Evolutionary conservation across 192 early-diverging fungal species (phyloP), one percentile per base, ranked within the genome.

Genomic region (Gryganskiella cystojenkinii): DNA sequence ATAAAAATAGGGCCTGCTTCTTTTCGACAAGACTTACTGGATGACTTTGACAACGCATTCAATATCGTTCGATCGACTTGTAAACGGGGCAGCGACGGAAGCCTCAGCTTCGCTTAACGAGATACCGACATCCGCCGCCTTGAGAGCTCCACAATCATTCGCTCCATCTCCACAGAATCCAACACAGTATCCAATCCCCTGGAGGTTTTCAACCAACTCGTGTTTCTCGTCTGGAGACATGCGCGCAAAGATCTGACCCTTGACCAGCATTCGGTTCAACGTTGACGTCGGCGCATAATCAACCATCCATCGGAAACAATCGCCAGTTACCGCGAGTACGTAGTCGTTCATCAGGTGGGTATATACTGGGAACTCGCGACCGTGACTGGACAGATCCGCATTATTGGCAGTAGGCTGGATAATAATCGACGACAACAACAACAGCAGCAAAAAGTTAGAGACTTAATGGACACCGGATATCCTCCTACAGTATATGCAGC

Each of bases 221-320:
- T 95, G 94, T 64, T 99, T 99, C 74, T 98, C 95, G 69, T 99
- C 98, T 2, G 98, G 98, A 2, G 96, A 98, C 97, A 99, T 98
- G 46, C 98, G 89, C 4, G 97, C 96, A 79, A 93, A 99, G 27
- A 99, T 90, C 42, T 94, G 92, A 9, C 92, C 91, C 56, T 95
- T 97, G 56, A 96, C 89, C 28, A 99, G 85, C 90, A 98, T 92
- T 61, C 74, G 49, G 50, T 78, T 68, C 4, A 78, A 20, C 3
- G 74, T 78, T 3, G 50, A 44, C 6, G 61, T 63, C 2, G 74
- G 65, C 2, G 87, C 87, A 81, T 88, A 88, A 65, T 98, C 96
- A 34, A 98, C 84, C 86, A 97, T 93, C 91, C 93, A 98, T 20
- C 97, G 85, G 81, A 99, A 98, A n/a, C 95, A 95, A 61, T 98